Conservation (phyloP, 2,329 filamentous ascomycete genomes). For the Fusarium fujikuroi region DNA sequence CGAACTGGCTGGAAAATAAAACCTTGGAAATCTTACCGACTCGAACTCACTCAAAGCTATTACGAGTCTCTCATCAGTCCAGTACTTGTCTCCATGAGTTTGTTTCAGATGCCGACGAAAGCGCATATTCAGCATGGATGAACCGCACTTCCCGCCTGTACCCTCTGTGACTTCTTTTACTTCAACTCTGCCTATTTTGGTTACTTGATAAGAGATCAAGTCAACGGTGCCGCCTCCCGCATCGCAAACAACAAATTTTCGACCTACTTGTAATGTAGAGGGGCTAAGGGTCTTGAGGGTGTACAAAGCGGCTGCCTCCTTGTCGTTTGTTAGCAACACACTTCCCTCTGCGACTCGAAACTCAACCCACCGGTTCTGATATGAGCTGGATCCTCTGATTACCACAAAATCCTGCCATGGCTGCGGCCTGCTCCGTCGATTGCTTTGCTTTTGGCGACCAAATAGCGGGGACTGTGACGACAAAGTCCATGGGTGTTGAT, state of each 20-base stretch:
- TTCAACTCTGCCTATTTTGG: slow-evolving; percentile 53
- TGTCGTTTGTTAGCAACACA: slow-evolving; percentile 22
- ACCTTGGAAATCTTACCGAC: slow-evolving; percentile 54
- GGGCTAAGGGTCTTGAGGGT: slow-evolving; percentile 57
- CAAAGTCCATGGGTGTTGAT: slow-evolving; percentile 61
- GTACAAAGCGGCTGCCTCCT: slow-evolving; percentile 64
- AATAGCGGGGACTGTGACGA: slow-evolving; percentile 68
- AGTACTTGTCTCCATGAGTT: slow-evolving; percentile 56
- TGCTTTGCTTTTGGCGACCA: slow-evolving; percentile 67
- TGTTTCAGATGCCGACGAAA: slow-evolving; percentile 58
- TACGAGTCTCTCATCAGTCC: slow-evolving; percentile 55
- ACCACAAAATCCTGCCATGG: slow-evolving; percentile 53
- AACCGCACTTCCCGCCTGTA: slow-evolving; percentile 62
- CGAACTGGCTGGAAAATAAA: slow-evolving; percentile 12
- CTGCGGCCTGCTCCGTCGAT: slow-evolving; percentile 56
- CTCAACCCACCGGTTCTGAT: slow-evolving; percentile 57
- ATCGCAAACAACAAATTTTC: slow-evolving; percentile 64
- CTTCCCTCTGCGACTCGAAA: not conserved
- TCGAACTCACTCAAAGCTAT: slow-evolving; percentile 58
- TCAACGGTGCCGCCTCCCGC: slow-evolving; percentile 66
- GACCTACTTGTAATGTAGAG: slow-evolving; percentile 55
- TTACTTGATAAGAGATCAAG: slow-evolving; percentile 63
- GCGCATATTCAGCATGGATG: slow-evolving; percentile 59
- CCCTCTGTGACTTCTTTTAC: slow-evolving; percentile 62
- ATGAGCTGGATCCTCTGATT: slow-evolving; percentile 58